These are phyloP conservation scores for Cyphellophora attinorum DNA, from an alignment of 2,329 filamentous ascomycete genomes.

Conservation along the genomic window DNA sequence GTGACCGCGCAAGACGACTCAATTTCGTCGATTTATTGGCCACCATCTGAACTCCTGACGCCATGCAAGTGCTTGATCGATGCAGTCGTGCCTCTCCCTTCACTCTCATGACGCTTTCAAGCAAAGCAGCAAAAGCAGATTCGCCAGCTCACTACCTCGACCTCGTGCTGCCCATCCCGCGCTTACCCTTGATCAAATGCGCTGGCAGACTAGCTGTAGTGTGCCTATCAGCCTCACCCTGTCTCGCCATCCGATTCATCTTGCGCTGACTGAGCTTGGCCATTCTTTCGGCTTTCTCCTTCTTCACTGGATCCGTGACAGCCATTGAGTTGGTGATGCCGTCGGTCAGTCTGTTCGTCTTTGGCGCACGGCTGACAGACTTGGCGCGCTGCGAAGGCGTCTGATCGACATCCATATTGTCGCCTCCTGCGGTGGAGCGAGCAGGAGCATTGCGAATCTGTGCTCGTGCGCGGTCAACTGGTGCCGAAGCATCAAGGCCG, in stretches of 20 bases:
- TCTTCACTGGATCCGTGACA: constrained; percentile 56
- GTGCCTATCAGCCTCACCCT: constrained; percentile 94
- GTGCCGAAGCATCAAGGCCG: constrained; percentile 71
- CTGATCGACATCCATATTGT: constrained; percentile 36
- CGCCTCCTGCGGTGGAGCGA: constrained; percentile 57
- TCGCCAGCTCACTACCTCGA: too few relatives aligned
- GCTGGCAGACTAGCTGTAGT: constrained; percentile 71
- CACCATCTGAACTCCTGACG: too few relatives aligned
- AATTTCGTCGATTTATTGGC: too few relatives aligned
- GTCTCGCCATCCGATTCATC: constrained; percentile 96
- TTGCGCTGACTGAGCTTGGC: constrained; percentile 89
- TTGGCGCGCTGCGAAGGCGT: constrained; percentile 24
- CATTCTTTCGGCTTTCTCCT: constrained; percentile 74
- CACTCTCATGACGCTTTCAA: too few relatives aligned
- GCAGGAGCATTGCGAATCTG: constrained; percentile 54
- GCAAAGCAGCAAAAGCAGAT: too few relatives aligned
- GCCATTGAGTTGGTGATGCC: constrained; percentile 64
- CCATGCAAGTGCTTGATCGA: too few relatives aligned
- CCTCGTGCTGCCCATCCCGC: constrained; percentile 81
- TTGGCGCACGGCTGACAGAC: constrained; percentile 55
- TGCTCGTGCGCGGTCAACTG: constrained; percentile 62
- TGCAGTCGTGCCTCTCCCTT: too few relatives aligned
- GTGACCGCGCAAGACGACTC: too few relatives aligned
- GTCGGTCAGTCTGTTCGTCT: constrained; percentile 42
- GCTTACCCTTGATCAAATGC: constrained; percentile 88